Percentiles rank a stretch among this genome's conserved stretches.
phyloP scores from a whole-genome alignment of 176 grass and related monocot genomes.

The Musa schizocarpa region DNA sequence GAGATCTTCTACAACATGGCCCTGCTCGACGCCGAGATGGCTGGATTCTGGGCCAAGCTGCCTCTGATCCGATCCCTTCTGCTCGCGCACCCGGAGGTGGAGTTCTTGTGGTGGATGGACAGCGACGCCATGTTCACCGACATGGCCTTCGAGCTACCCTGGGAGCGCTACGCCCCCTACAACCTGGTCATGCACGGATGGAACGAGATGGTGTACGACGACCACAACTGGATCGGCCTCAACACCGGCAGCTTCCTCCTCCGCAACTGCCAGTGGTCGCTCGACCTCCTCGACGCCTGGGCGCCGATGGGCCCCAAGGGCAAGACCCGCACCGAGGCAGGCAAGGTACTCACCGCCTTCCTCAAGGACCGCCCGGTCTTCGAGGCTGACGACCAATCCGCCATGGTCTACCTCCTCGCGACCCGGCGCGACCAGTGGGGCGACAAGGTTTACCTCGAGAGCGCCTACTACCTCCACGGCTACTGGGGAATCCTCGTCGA shows the following conservation, averaged over 20 bases:
- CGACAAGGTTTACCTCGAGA: slow-evolving; percentile 85
- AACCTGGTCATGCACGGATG: slow-evolving; percentile 90
- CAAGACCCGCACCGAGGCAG: slow-evolving; percentile 61
- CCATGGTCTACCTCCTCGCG: slow-evolving; percentile 96
- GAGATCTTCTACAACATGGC: slow-evolving; percentile 99
- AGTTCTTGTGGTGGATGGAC: slow-evolving; percentile 99
- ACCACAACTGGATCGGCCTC: slow-evolving; percentile 96
- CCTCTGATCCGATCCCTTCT: slow-evolving; percentile 82
- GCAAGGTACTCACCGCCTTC: slow-evolving; percentile 65
- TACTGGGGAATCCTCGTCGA: slow-evolving; percentile 94
- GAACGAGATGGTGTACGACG: slow-evolving; percentile 98
- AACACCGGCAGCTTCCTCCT: slow-evolving; percentile 94
- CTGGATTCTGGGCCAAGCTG: slow-evolving; percentile 94
- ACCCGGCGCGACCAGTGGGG: slow-evolving; percentile 82
- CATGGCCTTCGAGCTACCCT: slow-evolving; percentile 92
- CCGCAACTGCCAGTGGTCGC: slow-evolving; percentile 95
- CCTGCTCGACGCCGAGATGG: slow-evolving; percentile 82
- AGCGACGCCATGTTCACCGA: slow-evolving; percentile 95
- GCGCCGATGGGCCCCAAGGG: slow-evolving; percentile 98
- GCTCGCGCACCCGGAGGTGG: slow-evolving; percentile 80
- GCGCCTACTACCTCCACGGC: slow-evolving; percentile 87
- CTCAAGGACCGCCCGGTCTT: slow-evolving; percentile 90
- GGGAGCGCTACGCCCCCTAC: slow-evolving; percentile 71
- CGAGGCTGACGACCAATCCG: slow-evolving; percentile 93
- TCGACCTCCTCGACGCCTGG: slow-evolving; percentile 90